A percentile compares a stretch with the other conserved stretches of the same genome.
These are phyloP conservation scores for Hebeloma cylindrosporum DNA, from an alignment of 768 basidiomycete species.

Conservation along the genomic window DNA sequence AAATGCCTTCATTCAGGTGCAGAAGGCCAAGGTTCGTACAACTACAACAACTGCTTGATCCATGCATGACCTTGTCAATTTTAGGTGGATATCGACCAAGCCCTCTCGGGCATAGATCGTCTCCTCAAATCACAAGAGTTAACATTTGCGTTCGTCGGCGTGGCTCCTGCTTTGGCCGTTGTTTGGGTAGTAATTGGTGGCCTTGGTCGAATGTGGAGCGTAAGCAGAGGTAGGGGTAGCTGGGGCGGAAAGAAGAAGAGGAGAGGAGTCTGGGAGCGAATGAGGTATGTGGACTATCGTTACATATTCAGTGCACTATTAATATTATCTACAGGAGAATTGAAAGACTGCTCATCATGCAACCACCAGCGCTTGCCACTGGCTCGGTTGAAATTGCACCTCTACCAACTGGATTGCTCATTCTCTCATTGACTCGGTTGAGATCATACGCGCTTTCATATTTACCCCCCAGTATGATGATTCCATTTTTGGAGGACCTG, in stretches of 20 bases:
- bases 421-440: constrained; percentile 19
- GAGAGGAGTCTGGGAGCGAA: constrained; percentile 62
- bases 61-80: background rate
- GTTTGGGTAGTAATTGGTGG: constrained; percentile 57
- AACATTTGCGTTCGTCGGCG: constrained; percentile 95
- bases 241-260: constrained; percentile 60
- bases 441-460: constrained; percentile 15
- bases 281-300: constrained; percentile 48
- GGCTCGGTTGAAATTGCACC: too few species aligned
- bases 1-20: constrained; percentile 87
- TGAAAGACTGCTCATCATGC: constrained; percentile 59
- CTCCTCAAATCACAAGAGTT: constrained; percentile 92
- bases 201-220: constrained; percentile 48
- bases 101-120: constrained; percentile 88
- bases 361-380: constrained; percentile 25
- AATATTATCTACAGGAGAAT: constrained; percentile 44
- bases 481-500: constrained; percentile 85
- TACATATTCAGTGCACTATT: background rate
- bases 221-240: constrained; percentile 46
- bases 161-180: constrained; percentile 84
- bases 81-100: constrained; percentile 90
- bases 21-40: constrained; percentile 81
- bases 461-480: constrained; percentile 47
- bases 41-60: background rate
- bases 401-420: constrained; percentile 56